These are phyloP conservation scores for Penicillium sp. DNA, from an alignment of 2,329 filamentous ascomycete genomes.

Conservation along the genomic window DNA sequence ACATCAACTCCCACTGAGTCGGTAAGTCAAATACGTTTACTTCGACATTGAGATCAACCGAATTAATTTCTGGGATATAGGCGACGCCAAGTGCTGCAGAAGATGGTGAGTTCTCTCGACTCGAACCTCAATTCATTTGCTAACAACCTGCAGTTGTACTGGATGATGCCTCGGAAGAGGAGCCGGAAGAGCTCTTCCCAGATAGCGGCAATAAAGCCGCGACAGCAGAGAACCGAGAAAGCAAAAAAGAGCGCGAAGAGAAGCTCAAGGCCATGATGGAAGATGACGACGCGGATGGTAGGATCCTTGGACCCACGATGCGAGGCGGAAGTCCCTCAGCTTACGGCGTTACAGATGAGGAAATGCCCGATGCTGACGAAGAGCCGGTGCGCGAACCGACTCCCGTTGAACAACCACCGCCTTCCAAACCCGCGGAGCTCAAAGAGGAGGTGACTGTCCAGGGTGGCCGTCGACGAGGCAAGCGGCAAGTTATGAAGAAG, in stretches of 20 bases:
- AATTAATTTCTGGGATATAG: constrained; percentile 16
- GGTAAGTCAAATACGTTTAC: constrained; percentile 24
- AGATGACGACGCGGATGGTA: constrained; percentile 45
- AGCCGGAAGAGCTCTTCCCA: constrained; percentile 50
- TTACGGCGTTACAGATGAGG: constrained; percentile 46
- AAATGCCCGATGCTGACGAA: constrained; percentile 54
- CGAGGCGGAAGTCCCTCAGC: constrained; percentile 17
- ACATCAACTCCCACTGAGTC: constrained; percentile 40
- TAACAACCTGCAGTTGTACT: constrained; percentile 41
- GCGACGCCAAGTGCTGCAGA: constrained; percentile 40
- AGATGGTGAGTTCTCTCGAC: constrained; percentile 43
- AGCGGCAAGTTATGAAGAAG: constrained; percentile 79
- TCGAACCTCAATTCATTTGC: constrained; percentile 7
- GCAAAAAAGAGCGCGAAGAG: constrained; percentile 61
- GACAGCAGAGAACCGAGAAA: constrained; percentile 39
- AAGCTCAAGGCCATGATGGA: constrained; percentile 73
- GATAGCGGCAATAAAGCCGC: constrained; percentile 35
- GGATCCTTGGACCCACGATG: constrained; percentile 24
- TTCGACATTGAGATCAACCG: too few species aligned
- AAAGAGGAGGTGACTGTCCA: constrained; percentile 50
- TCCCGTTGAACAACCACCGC: constrained; percentile 32
- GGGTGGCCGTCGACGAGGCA: constrained; percentile 68
- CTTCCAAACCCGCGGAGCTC: constrained; percentile 47
- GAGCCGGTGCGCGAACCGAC: constrained; percentile 36
- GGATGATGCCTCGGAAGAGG: constrained; percentile 56